These are phyloP conservation scores for Tolypocladium tundrense DNA, from an alignment of 2,329 filamentous ascomycete genomes.

Conservation along the genomic window DNA sequence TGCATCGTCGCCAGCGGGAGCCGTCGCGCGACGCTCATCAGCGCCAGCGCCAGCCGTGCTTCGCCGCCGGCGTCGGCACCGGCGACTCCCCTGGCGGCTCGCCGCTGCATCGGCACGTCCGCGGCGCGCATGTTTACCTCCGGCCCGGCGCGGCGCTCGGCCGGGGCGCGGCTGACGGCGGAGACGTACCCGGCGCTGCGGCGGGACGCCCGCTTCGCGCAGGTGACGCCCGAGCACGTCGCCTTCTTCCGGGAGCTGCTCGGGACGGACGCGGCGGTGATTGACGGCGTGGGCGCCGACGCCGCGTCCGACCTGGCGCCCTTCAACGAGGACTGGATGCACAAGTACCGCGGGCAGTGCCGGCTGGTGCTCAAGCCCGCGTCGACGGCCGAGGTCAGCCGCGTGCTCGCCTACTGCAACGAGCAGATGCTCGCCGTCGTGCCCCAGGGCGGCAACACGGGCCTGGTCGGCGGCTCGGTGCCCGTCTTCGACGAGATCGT, in stretches of 20 bases:
- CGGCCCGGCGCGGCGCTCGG: slow-evolving; percentile 8
- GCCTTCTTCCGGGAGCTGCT: slow-evolving; percentile 73
- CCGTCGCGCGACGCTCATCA: not conserved
- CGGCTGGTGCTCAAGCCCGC: slow-evolving; percentile 78
- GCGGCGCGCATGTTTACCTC: slow-evolving; percentile 15
- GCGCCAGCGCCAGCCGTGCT: not conserved
- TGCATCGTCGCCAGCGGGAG: not conserved
- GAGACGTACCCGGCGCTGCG: slow-evolving; percentile 78
- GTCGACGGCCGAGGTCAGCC: slow-evolving; percentile 79
- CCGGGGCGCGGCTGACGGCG: slow-evolving; percentile 58
- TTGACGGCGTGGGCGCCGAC: slow-evolving; percentile 69
- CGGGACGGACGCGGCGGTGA: slow-evolving; percentile 65
- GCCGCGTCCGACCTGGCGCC: slow-evolving; percentile 71
- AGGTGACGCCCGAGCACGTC: slow-evolving; percentile 70
- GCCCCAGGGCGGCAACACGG: slow-evolving; percentile 94
- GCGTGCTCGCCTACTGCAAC: slow-evolving; percentile 91
- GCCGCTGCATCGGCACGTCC: slow-evolving; percentile 18
- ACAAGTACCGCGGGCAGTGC: slow-evolving; percentile 89
- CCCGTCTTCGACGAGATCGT: slow-evolving; percentile 98
- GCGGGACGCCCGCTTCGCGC: slow-evolving; percentile 64
- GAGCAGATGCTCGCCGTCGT: slow-evolving; percentile 86
- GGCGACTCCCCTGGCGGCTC: not conserved
- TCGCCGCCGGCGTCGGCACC: not conserved
- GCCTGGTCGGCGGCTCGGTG: slow-evolving; percentile 87
- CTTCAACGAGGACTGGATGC: slow-evolving; percentile 98